phyloP scores from a whole-genome alignment of 768 basidiomycete species.

The Rhodocollybia butyracea region DNA sequence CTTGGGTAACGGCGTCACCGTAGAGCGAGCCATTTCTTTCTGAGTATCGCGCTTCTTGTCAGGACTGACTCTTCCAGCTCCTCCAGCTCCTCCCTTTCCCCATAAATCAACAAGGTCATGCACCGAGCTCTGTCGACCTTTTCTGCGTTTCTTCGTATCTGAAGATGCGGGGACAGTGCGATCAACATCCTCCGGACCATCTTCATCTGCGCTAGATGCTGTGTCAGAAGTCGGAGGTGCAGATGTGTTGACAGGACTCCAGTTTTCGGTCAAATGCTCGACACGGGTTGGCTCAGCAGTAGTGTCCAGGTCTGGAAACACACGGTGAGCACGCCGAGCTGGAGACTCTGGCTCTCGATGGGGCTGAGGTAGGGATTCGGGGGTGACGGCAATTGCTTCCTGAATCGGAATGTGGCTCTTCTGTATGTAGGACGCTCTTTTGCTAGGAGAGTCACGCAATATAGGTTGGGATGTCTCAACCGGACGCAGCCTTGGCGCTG shows the following conservation, averaged over 20 bases:
- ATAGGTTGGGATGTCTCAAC: constrained; percentile 37
- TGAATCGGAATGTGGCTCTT: constrained; percentile 37
- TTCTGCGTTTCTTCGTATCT: constrained; percentile 30
- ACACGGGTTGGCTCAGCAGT: constrained; percentile 5
- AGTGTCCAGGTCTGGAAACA: constrained; percentile 13
- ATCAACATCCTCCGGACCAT: constrained; percentile 47
- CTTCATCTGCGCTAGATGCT: constrained; percentile 61
- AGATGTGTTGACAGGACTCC: constrained; percentile 37
- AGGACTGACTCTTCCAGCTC: constrained; percentile 10
- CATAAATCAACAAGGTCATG: constrained; percentile 81
- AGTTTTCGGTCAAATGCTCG: constrained; percentile 37
- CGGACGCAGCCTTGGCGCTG: constrained; percentile 13
- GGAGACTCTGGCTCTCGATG: constrained; percentile 35
- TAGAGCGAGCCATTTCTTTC: constrained; percentile 8
- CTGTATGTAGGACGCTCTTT: constrained; percentile 67
- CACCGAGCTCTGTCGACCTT: constrained; percentile 74
- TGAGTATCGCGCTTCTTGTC: constrained; percentile 12
- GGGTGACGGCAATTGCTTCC: constrained; percentile 29
- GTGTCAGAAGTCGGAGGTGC: constrained; percentile 30
- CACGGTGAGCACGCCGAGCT: constrained; percentile 27
- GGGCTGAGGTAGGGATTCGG: constrained; percentile 21
- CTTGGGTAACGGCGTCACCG: constrained; percentile 10
- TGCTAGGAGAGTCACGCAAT: constrained; percentile 68
- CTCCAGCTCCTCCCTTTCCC: constrained; percentile 51
- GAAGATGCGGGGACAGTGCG: constrained; percentile 16